These are phyloP conservation scores for Curvularia verruculosa DNA, from an alignment of 2,329 filamentous ascomycete genomes.

Conservation along the genomic window DNA sequence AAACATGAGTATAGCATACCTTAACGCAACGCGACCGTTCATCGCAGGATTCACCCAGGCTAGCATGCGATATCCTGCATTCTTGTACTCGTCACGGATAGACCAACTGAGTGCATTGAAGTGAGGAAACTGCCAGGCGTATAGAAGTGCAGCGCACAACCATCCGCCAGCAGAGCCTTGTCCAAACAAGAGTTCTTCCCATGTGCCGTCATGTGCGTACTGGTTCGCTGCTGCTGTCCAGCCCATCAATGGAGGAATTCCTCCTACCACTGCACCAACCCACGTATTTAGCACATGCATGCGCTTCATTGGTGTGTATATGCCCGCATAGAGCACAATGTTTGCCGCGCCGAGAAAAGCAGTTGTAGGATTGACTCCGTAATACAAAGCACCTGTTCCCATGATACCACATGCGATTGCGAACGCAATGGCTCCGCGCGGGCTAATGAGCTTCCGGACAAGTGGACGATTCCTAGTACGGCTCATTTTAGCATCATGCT, in stretches of 20 bases:
- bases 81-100: conserved; percentile 87
- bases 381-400: conserved; percentile 77
- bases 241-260: conserved; percentile 95
- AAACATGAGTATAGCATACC: conserved; percentile 85
- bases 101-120: conserved; percentile 93
- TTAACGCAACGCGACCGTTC: conserved; percentile 84
- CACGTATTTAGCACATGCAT: conserved; percentile 89
- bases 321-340: conserved; percentile 85
- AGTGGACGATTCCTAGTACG: conserved; percentile 91
- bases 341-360: conserved; percentile 84
- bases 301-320: conserved; percentile 92
- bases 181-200: conserved; percentile 78
- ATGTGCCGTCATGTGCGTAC: conserved; percentile 68
- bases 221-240: conserved; percentile 96
- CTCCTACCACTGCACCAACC: conserved; percentile 90
- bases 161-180: conserved; percentile 77
- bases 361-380: conserved; percentile 92
- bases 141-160: conserved; percentile 82
- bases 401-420: conserved; percentile 72
- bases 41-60: conserved; percentile 84
- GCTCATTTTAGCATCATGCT: conserved; percentile 89
- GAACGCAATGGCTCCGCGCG: conserved; percentile 75
- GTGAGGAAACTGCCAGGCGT: conserved; percentile 97
- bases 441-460: conserved; percentile 78
- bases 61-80: conserved; percentile 72